Evolutionary conservation across 306 rosid species (phyloP), one percentile per base, ranked within the genome.

Genomic region (Quillaja saponaria): DNA sequence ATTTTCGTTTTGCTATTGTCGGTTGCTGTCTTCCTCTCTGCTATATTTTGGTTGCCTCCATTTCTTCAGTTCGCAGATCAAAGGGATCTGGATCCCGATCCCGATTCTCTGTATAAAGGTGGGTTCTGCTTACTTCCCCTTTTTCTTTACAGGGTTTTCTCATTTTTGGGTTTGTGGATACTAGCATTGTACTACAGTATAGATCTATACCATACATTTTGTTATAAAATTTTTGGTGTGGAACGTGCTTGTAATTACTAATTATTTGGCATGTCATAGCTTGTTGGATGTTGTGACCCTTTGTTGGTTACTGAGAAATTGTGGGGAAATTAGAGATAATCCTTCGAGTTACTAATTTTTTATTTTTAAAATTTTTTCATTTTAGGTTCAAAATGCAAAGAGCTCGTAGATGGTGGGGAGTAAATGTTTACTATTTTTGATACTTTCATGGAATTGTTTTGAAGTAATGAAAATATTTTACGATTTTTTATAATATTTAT

Each of bases 11-110:
- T 90, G 37, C 56, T 90, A 8, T 59, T 85, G 6, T 85, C 97
- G 18, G 61, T 64, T 25, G 94, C 95, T 14, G 48, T 85, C 25
- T 81, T 90, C 58, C 88, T 90, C 68, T 87, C 97, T 47, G 97
- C 95, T 51, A 28, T 83, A 37, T 85, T 90, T 60, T 87, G 95
- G 97, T 63, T 90, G 56, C 95, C 88, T 41, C 95, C 95, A 3
- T 87, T 90, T 68, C 77, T 78, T 55, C 83, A 55, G 47, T 60
- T 68, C 46, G 77, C 86, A 67, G 88, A 90, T 87, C 90, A 66
- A 47, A 48, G 45, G 65, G 76, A 83, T 85, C 82, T 66, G 56
- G 71, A 67, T 71, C 76, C 62, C 11, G 76, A 78, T 81, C 61
- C 88, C 8, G 54, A 48, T n/a, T n/a, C n/a, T n/a, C n/a, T n/a